phyloP scores from a whole-genome alignment of 805 yeast genomes.

The Metschnikowia arizonensis region DNA sequence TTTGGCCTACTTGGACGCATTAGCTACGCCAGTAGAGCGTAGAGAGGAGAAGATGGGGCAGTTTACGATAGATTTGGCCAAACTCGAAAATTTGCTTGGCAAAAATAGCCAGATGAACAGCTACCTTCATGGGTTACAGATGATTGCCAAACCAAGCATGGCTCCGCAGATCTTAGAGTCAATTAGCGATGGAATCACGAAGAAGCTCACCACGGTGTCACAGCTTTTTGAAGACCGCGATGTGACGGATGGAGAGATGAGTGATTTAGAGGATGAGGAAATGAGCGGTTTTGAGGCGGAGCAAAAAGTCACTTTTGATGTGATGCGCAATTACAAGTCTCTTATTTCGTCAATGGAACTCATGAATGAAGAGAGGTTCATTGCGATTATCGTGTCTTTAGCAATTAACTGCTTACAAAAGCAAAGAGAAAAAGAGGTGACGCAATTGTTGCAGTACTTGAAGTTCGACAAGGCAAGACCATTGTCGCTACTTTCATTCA shows the following conservation, averaged over 20 bases:
- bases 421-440: conserved; percentile 19
- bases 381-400: conserved; percentile 28
- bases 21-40: conserved; percentile 11
- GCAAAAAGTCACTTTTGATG: not conserved
- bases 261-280: not conserved
- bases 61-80: conserved; percentile 15
- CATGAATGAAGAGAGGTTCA: conserved; percentile 32
- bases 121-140: conserved; percentile 24
- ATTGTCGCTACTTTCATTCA: conserved; percentile 31
- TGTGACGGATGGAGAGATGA: conserved; percentile 28
- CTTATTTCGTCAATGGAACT: conserved; percentile 31
- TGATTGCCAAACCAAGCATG: conserved; percentile 22
- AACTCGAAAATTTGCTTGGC: conserved; percentile 14
- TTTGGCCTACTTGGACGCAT: conserved; percentile 23
- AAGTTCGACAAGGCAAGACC: conserved; percentile 15
- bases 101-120: conserved; percentile 10
- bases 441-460: conserved; percentile 25
- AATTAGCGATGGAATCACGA: conserved; percentile 19
- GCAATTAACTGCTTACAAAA: conserved; percentile 21
- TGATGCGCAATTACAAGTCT: conserved; percentile 17
- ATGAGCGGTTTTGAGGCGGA: not conserved
- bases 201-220: conserved; percentile 21
- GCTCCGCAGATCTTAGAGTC: conserved; percentile 18
- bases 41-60: conserved; percentile 14
- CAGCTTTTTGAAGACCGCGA: conserved; percentile 26